Evolutionary conservation across 1,284 basidiomycete genomes (phyloP), one percentile per base, ranked within the genome.

Genomic region (Irpex lacteus): DNA sequence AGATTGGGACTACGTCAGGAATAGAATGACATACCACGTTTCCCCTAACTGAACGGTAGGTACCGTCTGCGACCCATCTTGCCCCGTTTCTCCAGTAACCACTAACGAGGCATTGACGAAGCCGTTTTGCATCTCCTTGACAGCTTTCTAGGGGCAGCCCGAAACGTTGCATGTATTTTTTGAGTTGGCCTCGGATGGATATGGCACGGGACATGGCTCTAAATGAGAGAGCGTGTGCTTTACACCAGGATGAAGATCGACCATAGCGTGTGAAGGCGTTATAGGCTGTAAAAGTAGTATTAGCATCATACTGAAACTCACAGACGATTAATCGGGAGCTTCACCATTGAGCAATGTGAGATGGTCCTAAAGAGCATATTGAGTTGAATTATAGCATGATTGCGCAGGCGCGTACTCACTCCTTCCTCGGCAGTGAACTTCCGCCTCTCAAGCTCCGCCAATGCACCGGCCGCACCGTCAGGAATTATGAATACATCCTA

Each of bases 401-500:
- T 50, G n/a, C 2, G 15, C 63, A 36, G 8, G 32, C 44, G 7
- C 47, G 21, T 34, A 75, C 84, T 72, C 65, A 94, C 94, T 68
- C 98, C 98, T 85, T 99, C 96, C 76, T 98, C 94, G 0, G 96
- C 95, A 0, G 95, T 97, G 71, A 99, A 99, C 72, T 98, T 97
- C 61, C 97, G 82, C 59, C 94, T 83, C 75, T 97, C 94, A 7
- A 99, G 78, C 75, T 98, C 95, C 7, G 92, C 94, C 60, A 95
- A 74, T 0, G 94, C 92, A 5, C 91, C 93, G 13, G 87, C 83
- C n/a, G 87, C 85, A 5, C 94, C 95, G 15, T 95, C 92, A 5
- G 91, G 89, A 60, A 94, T 91, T 40, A 96, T 76, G 75, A 98
- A 98, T 2, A 91, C 88, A 73, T 97, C 94, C 91, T 96, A 65